These are phyloP conservation scores for Nakazawaea molendinolei DNA, from an alignment of 805 yeast genomes.

Conservation along the genomic window DNA sequence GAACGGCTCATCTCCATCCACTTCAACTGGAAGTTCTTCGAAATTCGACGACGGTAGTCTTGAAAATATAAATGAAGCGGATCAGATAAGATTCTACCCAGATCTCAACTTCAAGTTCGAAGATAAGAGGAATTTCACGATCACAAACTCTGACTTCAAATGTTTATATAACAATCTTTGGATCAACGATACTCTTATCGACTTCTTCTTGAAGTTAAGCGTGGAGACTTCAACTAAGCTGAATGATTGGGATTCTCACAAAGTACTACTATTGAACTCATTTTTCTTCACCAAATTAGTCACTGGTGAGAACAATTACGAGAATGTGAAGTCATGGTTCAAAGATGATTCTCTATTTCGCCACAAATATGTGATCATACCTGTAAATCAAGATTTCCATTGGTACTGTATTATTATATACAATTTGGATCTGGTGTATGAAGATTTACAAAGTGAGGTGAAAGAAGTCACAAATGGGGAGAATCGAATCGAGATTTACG, in stretches of 20 bases:
- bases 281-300: conserved; percentile 71
- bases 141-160: conserved; percentile 66
- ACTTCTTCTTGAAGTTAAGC: conserved; percentile 67
- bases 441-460: conserved; percentile 4
- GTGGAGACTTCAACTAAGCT: conserved; percentile 25
- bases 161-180: conserved; percentile 77
- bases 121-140: conserved; percentile 47
- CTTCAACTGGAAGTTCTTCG: too few species aligned
- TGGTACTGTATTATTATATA: conserved; percentile 82
- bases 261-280: conserved; percentile 60
- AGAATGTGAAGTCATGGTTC: conserved; percentile 74
- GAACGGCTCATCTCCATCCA: too few species aligned
- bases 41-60: conserved; percentile 14
- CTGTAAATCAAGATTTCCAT: conserved; percentile 75
- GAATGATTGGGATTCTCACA: conserved; percentile 25
- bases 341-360: conserved; percentile 50
- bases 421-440: conserved; percentile 28
- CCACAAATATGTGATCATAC: conserved; percentile 61
- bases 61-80: conserved; percentile 23
- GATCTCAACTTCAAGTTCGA: conserved; percentile 42
- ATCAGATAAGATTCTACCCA: conserved; percentile 25
- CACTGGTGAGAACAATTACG: conserved; percentile 37
- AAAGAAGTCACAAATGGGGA: conserved; percentile 10
- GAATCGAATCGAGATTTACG: conserved; percentile 36
- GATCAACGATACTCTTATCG: conserved; percentile 85